Evolutionary conservation across 2,329 filamentous ascomycete species (phyloP).

Genomic region (Rutstroemia sydowiana): DNA sequence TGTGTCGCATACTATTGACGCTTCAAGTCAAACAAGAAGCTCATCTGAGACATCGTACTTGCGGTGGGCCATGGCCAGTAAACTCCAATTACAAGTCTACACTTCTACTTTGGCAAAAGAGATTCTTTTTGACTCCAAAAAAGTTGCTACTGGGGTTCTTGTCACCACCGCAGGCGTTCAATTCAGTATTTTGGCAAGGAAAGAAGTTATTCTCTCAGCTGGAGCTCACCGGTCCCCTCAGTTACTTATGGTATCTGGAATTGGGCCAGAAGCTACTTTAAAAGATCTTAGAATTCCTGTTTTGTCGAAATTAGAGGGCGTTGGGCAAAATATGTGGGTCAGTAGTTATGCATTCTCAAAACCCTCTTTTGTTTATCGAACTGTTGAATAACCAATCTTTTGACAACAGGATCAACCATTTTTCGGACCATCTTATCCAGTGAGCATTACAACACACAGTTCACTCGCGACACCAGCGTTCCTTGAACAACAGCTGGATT

Average conservation of each 20-base stretch:
- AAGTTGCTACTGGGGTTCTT: not conserved
- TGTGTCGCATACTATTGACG: not conserved
- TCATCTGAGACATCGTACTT: constrained; percentile 1
- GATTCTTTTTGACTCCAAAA: not conserved
- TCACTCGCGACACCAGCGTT: too few relatives aligned
- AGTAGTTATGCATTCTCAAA: too few relatives aligned
- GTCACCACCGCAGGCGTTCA: not conserved
- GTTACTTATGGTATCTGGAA: not conserved
- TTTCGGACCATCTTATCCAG: too few relatives aligned
- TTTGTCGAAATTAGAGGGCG: constrained; percentile 39
- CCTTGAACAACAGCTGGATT: too few relatives aligned
- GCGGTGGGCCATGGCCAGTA: not conserved
- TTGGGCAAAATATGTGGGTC: too few relatives aligned
- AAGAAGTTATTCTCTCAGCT: constrained; percentile 15
- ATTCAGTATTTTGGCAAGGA: constrained; percentile 15
- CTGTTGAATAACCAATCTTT: too few relatives aligned
- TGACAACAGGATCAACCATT: too few relatives aligned
- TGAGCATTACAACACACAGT: too few relatives aligned
- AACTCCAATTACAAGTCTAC: not conserved
- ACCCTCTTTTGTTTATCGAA: too few relatives aligned
- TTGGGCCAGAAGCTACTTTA: not conserved
- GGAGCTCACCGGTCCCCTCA: constrained; percentile 1
- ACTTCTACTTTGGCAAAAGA: not conserved
- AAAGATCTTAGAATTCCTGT: constrained; percentile 22
- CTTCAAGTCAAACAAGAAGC: not conserved